Evolutionary conservation across 345 rosid species (phyloP).

Genomic region (rapeseed (Brassica napus)): DNA sequence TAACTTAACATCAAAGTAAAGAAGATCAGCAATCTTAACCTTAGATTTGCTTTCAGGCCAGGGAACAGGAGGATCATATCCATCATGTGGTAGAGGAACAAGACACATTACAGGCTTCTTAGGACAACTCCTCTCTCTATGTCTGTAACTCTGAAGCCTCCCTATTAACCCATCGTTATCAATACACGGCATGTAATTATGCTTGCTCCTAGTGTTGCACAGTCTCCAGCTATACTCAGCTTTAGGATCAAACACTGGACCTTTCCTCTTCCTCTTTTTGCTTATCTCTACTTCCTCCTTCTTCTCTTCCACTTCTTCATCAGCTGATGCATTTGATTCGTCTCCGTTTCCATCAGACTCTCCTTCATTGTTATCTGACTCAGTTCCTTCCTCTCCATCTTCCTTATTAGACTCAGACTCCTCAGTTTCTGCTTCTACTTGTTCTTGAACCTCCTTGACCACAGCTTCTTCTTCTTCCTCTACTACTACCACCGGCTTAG

Average conservation of each 20-base stretch:
- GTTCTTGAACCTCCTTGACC: constrained; percentile 44
- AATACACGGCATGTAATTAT: constrained; percentile 92
- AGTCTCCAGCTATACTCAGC: constrained; percentile 78
- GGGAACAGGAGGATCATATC: constrained; percentile 65
- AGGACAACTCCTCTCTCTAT: constrained; percentile 89
- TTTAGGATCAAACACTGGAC: constrained; percentile 87
- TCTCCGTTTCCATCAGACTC: constrained; percentile 46
- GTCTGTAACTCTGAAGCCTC: constrained; percentile 69
- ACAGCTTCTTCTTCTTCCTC: constrained; percentile 38
- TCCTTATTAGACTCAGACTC: constrained; percentile 49
- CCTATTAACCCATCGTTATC: constrained; percentile 69
- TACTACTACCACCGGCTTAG: constrained; percentile 38
- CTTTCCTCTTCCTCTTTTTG: constrained; percentile 68
- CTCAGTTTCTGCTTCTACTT: constrained; percentile 51
- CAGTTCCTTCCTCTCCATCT: constrained; percentile 45
- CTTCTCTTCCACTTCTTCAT: constrained; percentile 50
- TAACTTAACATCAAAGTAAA: constrained; percentile 4
- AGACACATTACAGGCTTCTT: constrained; percentile 71
- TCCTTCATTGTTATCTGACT: constrained; percentile 60
- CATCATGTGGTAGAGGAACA: constrained; percentile 79
- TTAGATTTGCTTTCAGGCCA: constrained; percentile 89
- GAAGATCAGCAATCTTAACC: constrained; percentile 43
- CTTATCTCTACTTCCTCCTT: constrained; percentile 48
- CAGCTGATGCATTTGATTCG: constrained; percentile 47
- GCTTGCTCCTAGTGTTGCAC: constrained; percentile 87